Percentiles rank a stretch among this genome's conserved stretches.
These are phyloP conservation scores for Drosera spatulata DNA, from an alignment of 179 eudicot genomes.

Conservation along the genomic window DNA sequence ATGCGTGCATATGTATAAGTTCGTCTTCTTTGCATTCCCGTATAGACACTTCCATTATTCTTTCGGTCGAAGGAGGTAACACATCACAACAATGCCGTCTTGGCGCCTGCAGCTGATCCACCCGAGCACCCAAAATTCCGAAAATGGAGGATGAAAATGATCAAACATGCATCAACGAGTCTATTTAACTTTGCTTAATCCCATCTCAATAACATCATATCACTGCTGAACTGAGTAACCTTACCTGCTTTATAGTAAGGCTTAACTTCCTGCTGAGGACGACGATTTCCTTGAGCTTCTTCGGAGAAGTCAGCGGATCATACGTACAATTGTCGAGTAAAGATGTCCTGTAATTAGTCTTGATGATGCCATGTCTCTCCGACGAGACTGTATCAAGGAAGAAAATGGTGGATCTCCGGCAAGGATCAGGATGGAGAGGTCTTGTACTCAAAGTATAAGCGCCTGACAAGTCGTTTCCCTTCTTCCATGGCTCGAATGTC, in stretches of 20 bases:
- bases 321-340: slow-evolving; percentile 35
- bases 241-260: slow-evolving; percentile 46
- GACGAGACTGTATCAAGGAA: slow-evolving; percentile 41
- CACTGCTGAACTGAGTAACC: background rate
- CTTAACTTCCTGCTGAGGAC: slow-evolving; percentile 36
- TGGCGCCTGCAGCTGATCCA: slow-evolving; percentile 51
- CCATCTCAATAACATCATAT: background rate
- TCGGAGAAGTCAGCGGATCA: slow-evolving; percentile 38
- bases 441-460: slow-evolving; percentile 43
- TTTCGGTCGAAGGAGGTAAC: slow-evolving; percentile 22
- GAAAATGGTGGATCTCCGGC: slow-evolving; percentile 55
- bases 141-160: background rate
- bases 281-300: slow-evolving; percentile 33
- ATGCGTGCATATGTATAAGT: slow-evolving; percentile 29
- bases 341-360: background rate
- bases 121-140: background rate
- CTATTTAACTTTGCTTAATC: background rate
- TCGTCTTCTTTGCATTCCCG: slow-evolving; percentile 70
- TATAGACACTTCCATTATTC: slow-evolving; percentile 34
- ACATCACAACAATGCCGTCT: slow-evolving; percentile 76
- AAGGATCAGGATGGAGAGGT: slow-evolving; percentile 34
- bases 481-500: slow-evolving; percentile 68
- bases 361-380: slow-evolving; percentile 15
- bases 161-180: too few species aligned
- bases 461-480: slow-evolving; percentile 22